A percentile compares a stretch with the other conserved stretches of the same genome.
Evolutionary conservation across 148 eudicot species (phyloP).

Genomic region (Heliosperma pusillum): DNA sequence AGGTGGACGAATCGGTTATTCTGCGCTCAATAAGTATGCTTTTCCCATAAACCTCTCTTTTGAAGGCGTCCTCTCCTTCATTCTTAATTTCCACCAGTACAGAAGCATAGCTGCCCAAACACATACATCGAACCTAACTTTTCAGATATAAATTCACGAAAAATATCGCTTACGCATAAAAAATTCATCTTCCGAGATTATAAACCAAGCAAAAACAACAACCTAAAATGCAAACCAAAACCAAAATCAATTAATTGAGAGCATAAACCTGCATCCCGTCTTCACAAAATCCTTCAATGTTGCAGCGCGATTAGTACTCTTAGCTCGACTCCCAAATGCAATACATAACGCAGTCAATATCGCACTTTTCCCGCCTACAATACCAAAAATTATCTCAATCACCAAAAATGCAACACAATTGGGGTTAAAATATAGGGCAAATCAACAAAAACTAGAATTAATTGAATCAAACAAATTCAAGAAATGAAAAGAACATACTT

Average conservation of each 20-base stretch:
- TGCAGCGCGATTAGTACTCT: conserved; percentile 81
- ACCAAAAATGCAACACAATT: conserved; percentile 1
- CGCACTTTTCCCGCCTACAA: conserved; percentile 93
- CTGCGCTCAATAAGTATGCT: conserved; percentile 74
- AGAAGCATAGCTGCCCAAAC: conserved; percentile 58
- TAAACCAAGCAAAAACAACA: background rate
- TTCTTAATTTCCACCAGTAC: conserved; percentile 78
- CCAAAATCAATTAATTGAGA: background rate
- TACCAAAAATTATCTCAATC: conserved; percentile 9
- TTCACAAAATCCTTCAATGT: conserved; percentile 85
- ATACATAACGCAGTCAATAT: conserved; percentile 91
- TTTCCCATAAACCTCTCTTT: conserved; percentile 72
- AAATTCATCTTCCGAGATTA: background rate
- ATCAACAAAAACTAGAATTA: background rate
- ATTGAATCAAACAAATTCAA: background rate
- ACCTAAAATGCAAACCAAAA: background rate
- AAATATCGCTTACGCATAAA: background rate
- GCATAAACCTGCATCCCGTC: conserved; percentile 78
- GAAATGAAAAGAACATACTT: conserved; percentile 42
- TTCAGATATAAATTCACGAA: background rate
- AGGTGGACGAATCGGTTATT: conserved; percentile 61
- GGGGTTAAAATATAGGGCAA: conserved; percentile 3
- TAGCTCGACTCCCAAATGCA: conserved; percentile 94
- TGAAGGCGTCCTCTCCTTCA: conserved; percentile 87
- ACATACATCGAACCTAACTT: conserved; percentile 7